Conservation (phyloP, 805 yeast species). For the Saccharomycopsis schoenii region DNA sequence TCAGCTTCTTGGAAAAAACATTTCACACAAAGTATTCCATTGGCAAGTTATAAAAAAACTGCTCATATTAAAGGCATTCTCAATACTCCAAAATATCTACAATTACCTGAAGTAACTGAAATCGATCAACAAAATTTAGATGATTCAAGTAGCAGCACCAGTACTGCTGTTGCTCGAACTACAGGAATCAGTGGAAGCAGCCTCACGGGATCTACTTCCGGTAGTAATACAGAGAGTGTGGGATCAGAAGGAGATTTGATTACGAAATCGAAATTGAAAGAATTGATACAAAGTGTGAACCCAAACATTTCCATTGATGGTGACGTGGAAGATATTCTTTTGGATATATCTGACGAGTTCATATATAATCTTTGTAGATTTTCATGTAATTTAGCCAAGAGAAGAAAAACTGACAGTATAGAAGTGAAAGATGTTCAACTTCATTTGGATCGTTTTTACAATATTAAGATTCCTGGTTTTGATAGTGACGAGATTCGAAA, state of each 20-base stretch:
- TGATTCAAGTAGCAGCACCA: slow-evolving; percentile 9
- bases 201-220: not conserved
- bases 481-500: slow-evolving; percentile 83
- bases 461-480: slow-evolving; percentile 88
- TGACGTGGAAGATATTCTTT: slow-evolving; percentile 82
- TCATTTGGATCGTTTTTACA: slow-evolving; percentile 90
- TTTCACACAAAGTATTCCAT: not conserved
- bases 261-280: slow-evolving; percentile 82
- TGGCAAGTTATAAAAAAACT: slow-evolving; percentile 4
- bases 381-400: slow-evolving; percentile 93
- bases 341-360: slow-evolving; percentile 94
- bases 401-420: slow-evolving; percentile 75
- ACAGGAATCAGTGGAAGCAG: not conserved
- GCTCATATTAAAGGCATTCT: slow-evolving; percentile 24
- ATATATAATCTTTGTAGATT: slow-evolving; percentile 83
- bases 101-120: slow-evolving; percentile 22
- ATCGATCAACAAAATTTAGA: slow-evolving; percentile 26
- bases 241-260: slow-evolving; percentile 50
- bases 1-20: not conserved
- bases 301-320: slow-evolving; percentile 88
- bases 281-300: slow-evolving; percentile 75
- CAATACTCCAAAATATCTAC: slow-evolving; percentile 23
- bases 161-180: not conserved
- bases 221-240: not conserved
- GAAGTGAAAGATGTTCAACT: slow-evolving; percentile 87